A percentile compares a stretch with the other conserved stretches of the same genome.
Conservation (phyloP, 805 yeast species). For the Saccharomyces cerevisiae region DNA sequence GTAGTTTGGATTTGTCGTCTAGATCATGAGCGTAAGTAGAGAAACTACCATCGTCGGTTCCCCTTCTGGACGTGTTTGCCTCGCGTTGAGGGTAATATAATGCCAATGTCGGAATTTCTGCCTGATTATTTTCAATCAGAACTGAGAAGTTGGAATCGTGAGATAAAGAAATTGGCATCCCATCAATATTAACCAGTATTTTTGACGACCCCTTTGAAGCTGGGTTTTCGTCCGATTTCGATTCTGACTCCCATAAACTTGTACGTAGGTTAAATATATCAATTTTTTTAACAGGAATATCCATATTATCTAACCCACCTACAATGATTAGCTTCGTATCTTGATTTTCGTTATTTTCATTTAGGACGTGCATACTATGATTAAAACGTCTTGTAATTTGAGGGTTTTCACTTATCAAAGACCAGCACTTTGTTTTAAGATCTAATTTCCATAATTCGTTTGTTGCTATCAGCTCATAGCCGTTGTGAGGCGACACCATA, state of each 20-base stretch:
- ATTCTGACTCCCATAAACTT: constrained; percentile 23
- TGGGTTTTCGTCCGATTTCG: neutral
- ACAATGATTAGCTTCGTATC: constrained; percentile 26
- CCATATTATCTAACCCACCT: constrained; percentile 28
- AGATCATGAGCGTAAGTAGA: neutral
- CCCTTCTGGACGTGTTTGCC: constrained; percentile 7
- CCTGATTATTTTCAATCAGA: constrained; percentile 21
- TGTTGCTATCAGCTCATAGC: constrained; percentile 35
- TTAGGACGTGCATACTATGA: constrained; percentile 39
- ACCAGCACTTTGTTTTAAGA: constrained; percentile 46
- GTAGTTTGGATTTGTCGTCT: neutral
- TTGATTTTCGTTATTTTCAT: constrained; percentile 18
- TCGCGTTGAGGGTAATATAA: constrained; percentile 13
- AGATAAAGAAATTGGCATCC: constrained; percentile 10
- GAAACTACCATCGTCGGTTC: neutral
- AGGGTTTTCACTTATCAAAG: constrained; percentile 36
- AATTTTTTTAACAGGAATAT: constrained; percentile 20
- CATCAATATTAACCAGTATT: constrained; percentile 15
- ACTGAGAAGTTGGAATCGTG: constrained; percentile 21
- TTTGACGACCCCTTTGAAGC: neutral
- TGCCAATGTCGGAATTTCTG: constrained; percentile 23
- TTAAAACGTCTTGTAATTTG: constrained; percentile 38
- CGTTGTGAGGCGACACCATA: constrained; percentile 30
- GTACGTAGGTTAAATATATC: constrained; percentile 25
- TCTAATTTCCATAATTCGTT: constrained; percentile 71